Percentiles rank a stretch among this genome's conserved stretches.
Conservation (phyloP, 495 filamentous ascomycete genomes). For the Aspergillus baeticus region DNA sequence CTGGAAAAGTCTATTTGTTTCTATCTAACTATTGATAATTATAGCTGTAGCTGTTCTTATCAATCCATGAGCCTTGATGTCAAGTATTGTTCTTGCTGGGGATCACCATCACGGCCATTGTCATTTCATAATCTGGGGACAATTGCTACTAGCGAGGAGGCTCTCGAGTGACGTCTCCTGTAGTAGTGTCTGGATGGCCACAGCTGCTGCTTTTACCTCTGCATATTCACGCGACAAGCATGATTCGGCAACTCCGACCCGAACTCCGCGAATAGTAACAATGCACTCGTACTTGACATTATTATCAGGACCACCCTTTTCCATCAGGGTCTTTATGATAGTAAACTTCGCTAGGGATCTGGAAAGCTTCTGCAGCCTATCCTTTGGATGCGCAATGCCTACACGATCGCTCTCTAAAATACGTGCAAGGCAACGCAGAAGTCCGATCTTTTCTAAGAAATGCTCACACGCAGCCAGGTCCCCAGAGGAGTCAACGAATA, state of each 20-base stretch:
- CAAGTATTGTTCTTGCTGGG: too few relatives aligned
- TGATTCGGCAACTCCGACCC: conserved; percentile 7
- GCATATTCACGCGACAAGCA: conserved; percentile 27
- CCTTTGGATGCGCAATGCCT: conserved; percentile 69
- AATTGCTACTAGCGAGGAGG: background rate
- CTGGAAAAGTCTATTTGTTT: background rate
- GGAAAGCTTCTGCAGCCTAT: conserved; percentile 62
- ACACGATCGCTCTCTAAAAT: conserved; percentile 59
- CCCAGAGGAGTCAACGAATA: conserved; percentile 76
- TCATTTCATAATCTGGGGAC: too few relatives aligned
- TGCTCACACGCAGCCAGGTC: conserved; percentile 51
- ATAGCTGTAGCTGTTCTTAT: too few relatives aligned
- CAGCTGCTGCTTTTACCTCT: conserved; percentile 26
- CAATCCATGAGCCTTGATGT: background rate
- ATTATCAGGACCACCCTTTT: background rate
- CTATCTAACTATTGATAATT: too few relatives aligned
- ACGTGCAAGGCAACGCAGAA: conserved; percentile 61
- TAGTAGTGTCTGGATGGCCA: conserved; percentile 17
- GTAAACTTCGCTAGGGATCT: conserved; percentile 23
- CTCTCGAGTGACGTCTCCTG: background rate
- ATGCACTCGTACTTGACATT: conserved; percentile 1
- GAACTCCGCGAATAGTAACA: background rate
- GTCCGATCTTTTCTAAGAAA: conserved; percentile 62
- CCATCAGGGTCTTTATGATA: background rate
- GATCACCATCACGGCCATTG: too few relatives aligned